Percentiles rank a stretch among this genome's conserved stretches.
These are phyloP conservation scores for Trichoderma citrinoviride DNA, from an alignment of 2,329 filamentous ascomycete genomes.

Conservation along the genomic window DNA sequence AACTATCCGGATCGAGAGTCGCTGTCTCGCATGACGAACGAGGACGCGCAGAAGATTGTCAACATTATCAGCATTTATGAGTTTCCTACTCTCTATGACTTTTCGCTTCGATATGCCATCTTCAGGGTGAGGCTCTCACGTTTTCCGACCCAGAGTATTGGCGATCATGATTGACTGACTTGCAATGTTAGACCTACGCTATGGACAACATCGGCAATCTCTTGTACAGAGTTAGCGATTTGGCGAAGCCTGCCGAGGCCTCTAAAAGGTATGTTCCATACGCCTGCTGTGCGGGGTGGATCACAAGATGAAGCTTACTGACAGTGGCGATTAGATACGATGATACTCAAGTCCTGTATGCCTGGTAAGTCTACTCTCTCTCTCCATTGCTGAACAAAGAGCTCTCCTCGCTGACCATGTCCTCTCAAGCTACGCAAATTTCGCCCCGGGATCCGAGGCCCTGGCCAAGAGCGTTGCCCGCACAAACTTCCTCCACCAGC, in stretches of 20 bases:
- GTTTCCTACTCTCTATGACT: constrained; percentile 40
- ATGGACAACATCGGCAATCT: constrained; percentile 40
- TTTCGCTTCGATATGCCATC: constrained; percentile 40
- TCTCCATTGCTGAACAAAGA: neutral
- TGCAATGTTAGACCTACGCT: constrained; percentile 38
- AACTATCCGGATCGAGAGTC: constrained; percentile 38
- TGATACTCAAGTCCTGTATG: constrained; percentile 40
- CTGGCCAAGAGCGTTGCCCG: constrained; percentile 39
- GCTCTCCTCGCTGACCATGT: neutral
- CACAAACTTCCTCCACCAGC: constrained; percentile 41
- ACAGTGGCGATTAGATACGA: constrained; percentile 37
- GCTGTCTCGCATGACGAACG: constrained; percentile 41
- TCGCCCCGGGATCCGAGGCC: constrained; percentile 30
- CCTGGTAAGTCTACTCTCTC: constrained; percentile 31
- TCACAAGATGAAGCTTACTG: neutral
- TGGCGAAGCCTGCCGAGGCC: constrained; percentile 33
- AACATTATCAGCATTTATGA: constrained; percentile 35
- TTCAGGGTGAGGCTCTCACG: constrained; percentile 36
- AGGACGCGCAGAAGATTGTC: constrained; percentile 46
- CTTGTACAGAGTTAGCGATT: constrained; percentile 37
- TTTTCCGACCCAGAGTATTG: neutral
- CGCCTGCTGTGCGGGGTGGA: neutral
- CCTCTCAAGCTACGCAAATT: constrained; percentile 34
- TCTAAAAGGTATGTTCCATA: constrained; percentile 35
- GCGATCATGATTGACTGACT: neutral